Evolutionary conservation across 2,329 filamentous ascomycete species (phyloP).

Genomic region (Septoria linicola): DNA sequence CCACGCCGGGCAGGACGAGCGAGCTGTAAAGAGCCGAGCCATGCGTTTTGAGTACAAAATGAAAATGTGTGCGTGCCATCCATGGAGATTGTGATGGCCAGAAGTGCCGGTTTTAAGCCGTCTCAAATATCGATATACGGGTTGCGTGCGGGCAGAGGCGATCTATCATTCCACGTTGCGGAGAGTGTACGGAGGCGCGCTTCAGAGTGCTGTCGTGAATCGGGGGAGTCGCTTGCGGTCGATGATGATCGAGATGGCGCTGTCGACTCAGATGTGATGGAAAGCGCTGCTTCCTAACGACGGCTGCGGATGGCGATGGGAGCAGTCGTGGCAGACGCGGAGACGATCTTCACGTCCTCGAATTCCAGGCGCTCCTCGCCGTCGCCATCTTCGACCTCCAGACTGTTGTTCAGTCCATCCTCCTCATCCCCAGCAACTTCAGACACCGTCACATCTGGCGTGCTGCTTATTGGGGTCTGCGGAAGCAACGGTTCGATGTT

Average conservation of each 20-base stretch:
- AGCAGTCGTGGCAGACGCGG: neutral
- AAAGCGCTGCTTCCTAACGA: neutral
- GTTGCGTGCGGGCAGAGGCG: neutral
- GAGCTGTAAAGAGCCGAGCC: neutral
- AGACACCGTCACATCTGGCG: neutral
- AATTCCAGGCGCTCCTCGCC: neutral
- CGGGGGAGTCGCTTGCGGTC: too few species aligned
- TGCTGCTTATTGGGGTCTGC: neutral
- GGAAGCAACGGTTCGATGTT: neutral
- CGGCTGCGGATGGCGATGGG: slow-evolving; percentile 3
- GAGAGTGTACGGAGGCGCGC: too few species aligned
- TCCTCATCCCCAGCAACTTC: neutral
- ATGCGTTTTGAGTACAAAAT: neutral
- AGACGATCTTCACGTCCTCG: neutral
- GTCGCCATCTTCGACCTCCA: neutral
- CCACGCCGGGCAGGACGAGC: neutral
- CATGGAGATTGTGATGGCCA: neutral
- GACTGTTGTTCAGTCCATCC: neutral
- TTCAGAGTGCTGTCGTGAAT: too few species aligned
- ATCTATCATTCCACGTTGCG: neutral
- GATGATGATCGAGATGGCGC: neutral
- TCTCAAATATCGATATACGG: neutral
- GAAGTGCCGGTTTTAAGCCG: neutral
- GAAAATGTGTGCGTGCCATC: neutral
- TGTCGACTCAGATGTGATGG: neutral